Conservation (phyloP, 2,329 filamentous ascomycete genomes). For the Sporothrix schenckii region DNA sequence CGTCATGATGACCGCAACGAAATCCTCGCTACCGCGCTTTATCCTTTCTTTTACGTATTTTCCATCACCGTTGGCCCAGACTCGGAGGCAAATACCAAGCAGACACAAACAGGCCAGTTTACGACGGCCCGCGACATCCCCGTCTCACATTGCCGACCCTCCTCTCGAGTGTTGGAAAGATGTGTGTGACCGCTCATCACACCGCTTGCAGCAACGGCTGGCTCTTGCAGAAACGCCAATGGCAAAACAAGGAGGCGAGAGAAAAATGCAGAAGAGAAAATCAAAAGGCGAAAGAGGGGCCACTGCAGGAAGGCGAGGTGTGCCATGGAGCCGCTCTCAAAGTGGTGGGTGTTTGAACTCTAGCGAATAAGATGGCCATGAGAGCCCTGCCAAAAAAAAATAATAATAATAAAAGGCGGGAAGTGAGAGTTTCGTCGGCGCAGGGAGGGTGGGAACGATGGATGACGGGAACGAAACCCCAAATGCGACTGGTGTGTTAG, state of each 20-base stretch:
- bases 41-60: neutral
- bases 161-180: neutral
- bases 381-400: neutral
- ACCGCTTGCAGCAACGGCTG: conserved; percentile 15
- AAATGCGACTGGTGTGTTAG: neutral
- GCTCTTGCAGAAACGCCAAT: neutral
- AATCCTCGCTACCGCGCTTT: neutral
- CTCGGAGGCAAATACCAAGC: neutral
- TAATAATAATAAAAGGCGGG: neutral
- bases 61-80: too few relatives aligned
- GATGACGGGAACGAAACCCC: conserved; percentile 2
- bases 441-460: neutral
- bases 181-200: neutral
- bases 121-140: neutral
- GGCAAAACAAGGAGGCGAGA: neutral
- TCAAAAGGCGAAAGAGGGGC: neutral
- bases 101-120: neutral
- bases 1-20: neutral
- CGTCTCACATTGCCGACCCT: neutral
- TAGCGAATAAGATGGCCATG: neutral
- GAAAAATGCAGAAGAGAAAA: neutral
- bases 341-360: neutral
- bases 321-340: conserved; percentile 13
- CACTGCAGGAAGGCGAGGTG: conserved; percentile 8
- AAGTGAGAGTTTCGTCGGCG: neutral